phyloP scores from a whole-genome alignment of 805 yeast species.

The Spencermartinsiella europaea region DNA sequence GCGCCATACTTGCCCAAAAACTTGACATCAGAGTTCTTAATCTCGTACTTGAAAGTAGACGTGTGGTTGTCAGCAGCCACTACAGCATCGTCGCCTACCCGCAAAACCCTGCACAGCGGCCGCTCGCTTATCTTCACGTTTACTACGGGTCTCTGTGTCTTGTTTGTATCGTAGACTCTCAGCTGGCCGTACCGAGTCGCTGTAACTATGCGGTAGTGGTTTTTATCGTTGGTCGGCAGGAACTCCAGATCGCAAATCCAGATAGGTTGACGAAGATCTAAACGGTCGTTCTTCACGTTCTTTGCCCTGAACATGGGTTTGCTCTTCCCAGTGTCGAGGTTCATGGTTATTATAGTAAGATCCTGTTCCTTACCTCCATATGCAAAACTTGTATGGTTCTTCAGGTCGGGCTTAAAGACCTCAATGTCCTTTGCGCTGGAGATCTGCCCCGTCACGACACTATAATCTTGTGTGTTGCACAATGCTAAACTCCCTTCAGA shows the following conservation, averaged over 20 bases:
- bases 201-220: constrained; percentile 41
- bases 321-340: constrained; percentile 31
- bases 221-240: constrained; percentile 34
- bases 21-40: constrained; percentile 42
- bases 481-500: constrained; percentile 4
- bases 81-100: constrained; percentile 39
- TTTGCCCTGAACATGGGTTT: constrained; percentile 58
- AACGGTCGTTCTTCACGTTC: constrained; percentile 73
- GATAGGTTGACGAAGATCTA: constrained; percentile 78
- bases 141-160: constrained; percentile 63
- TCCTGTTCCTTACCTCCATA: constrained; percentile 85
- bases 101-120: constrained; percentile 42
- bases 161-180: constrained; percentile 63
- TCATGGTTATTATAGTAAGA: constrained; percentile 39
- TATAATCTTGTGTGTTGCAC: constrained; percentile 1
- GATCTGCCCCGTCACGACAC: constrained; percentile 31
- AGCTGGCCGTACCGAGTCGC: constrained; percentile 73
- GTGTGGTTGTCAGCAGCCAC: constrained; percentile 70
- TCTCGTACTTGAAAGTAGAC: constrained; percentile 46
- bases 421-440: constrained; percentile 23
- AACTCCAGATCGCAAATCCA: constrained; percentile 63
- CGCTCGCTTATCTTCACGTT: constrained; percentile 51
- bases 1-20: constrained; percentile 35
- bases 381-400: constrained; percentile 45
- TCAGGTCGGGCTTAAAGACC: constrained; percentile 7